Base-by-base conservation (phyloP, 805 yeast genomes). In the Starmerella roubikii region DNA sequence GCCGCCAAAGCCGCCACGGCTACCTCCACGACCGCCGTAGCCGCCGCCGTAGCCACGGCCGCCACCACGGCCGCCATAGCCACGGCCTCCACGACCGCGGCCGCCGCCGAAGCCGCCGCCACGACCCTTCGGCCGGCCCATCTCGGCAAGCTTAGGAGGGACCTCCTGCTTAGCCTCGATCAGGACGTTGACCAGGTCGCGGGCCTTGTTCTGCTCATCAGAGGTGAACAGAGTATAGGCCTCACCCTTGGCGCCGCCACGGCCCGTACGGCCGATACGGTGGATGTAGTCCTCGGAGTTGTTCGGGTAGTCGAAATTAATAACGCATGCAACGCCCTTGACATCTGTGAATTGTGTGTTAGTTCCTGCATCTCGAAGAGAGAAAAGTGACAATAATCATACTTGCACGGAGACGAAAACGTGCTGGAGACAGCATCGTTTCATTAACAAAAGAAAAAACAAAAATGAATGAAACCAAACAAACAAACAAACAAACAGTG, bases 251-350 rank as follows among this genome's bases (percentile, higher is more conserved):
- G 85, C 77, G 62, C 97, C 97, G 51, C 96, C 98, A 74, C 98
- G 84, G 62, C 98, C 98, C 49, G 98, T 86, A 75, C 96, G 86
- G 64, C 98, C 98, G 58, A 88, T 91, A 69, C 98, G 77, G 64
- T 88, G 98, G 48, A 88, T 96, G 62, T 88, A 88, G 68, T 91
- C 97, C 71, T 91, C 98, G 59, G 86, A 83, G 67, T 88, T 88
- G 64, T 83, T 85, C 58, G 98, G 97, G 86, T 88, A 88, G 64
- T 88, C 97, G 58, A 72, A 84, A 76, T 91, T 91, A 61, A 91
- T 72, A 46, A 91, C 98, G 56, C 69, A 76, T 54, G 86, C 79
- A 60, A 91, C 83, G 62, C 96, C 98, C 71, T 91, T 91, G 65
- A 91, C 98, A 68, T 91, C 98, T 46, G 42, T 29, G 12, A 41